Evolutionary conservation across 495 filamentous ascomycete species (phyloP).

Genomic region (Echria macrotheca): DNA sequence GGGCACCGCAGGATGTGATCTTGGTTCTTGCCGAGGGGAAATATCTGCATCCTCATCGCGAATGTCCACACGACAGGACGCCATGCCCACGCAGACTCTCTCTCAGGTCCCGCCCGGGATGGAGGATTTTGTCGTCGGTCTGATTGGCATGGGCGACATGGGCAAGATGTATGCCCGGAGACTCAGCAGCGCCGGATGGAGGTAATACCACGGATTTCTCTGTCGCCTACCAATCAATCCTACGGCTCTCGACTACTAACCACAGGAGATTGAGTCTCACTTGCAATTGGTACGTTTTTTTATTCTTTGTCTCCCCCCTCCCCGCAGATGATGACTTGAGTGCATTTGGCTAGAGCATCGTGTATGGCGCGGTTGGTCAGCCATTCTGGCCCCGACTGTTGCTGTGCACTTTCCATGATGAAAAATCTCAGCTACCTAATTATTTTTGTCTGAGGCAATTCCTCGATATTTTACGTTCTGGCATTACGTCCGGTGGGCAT

Average conservation of each 20-base stretch:
- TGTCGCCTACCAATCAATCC: constrained; percentile 12
- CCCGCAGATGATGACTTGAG: constrained; percentile 90
- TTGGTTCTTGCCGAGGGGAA: too few relatives aligned
- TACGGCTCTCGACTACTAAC: neutral
- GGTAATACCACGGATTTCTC: constrained; percentile 59
- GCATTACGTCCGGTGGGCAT: too few relatives aligned
- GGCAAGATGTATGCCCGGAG: constrained; percentile 96
- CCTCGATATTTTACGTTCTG: too few relatives aligned
- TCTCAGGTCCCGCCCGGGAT: constrained; percentile 32
- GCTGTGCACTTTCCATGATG: constrained; percentile 72
- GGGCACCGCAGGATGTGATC: constrained; percentile 13
- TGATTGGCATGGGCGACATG: constrained; percentile 99
- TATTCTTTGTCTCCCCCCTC: constrained; percentile 10
- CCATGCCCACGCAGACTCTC: constrained; percentile 12
- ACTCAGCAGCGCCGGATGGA: constrained; percentile 89
- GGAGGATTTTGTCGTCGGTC: constrained; percentile 69
- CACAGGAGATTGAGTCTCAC: neutral
- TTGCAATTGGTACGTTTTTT: constrained; percentile 16
- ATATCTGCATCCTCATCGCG: too few relatives aligned
- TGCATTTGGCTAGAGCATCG: constrained; percentile 99
- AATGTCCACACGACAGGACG: constrained; percentile 12
- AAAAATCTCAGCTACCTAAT: constrained; percentile 95
- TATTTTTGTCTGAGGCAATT: constrained; percentile 71
- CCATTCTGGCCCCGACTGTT: constrained; percentile 35
- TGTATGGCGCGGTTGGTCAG: constrained; percentile 33